Evolutionary conservation across 1,284 basidiomycete genomes (phyloP).

Genomic region (Ceratobasidium sp.): DNA sequence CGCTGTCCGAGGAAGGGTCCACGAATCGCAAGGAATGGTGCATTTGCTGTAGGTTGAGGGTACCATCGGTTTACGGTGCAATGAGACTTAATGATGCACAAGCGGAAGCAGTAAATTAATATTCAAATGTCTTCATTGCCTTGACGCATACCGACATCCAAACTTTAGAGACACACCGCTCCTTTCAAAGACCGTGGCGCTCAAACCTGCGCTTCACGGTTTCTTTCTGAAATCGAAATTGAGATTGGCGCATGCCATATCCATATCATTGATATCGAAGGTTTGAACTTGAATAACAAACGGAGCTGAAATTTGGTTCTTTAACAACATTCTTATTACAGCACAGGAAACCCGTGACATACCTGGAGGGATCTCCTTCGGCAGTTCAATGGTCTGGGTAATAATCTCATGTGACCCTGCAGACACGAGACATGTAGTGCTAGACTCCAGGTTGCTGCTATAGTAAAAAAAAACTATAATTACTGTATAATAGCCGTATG

Average conservation of each 20-base stretch:
- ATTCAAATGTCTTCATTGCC: too few relatives aligned
- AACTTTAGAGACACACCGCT: too few relatives aligned
- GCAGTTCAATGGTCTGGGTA: slow-evolving; percentile 81
- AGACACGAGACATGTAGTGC: slow-evolving; percentile 80
- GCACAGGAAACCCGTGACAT: slow-evolving; percentile 11
- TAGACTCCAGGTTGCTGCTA: slow-evolving; percentile 73
- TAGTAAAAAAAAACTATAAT: background rate
- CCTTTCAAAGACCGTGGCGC: too few relatives aligned
- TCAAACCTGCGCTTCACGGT: too few relatives aligned
- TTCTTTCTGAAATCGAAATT: slow-evolving; percentile 68
- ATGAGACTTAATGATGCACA: too few relatives aligned
- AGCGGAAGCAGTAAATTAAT: too few relatives aligned
- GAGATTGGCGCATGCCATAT: slow-evolving; percentile 83
- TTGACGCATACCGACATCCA: too few relatives aligned
- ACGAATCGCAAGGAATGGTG: too few relatives aligned
- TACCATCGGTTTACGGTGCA: too few relatives aligned
- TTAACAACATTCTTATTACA: too few relatives aligned
- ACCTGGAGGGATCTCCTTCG: slow-evolving; percentile 87
- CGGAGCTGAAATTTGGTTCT: slow-evolving; percentile 68
- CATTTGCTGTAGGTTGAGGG: too few relatives aligned
- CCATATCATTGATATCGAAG: slow-evolving; percentile 80
- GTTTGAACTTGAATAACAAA: slow-evolving; percentile 80
- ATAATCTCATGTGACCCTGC: slow-evolving; percentile 73
- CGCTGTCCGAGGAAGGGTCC: too few relatives aligned
- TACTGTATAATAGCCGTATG: background rate